Percentiles rank a stretch among this genome's conserved stretches.
These are phyloP conservation scores for Hypomontagnella monticulosa DNA, from an alignment of 495 filamentous ascomycete species.

Conservation along the genomic window DNA sequence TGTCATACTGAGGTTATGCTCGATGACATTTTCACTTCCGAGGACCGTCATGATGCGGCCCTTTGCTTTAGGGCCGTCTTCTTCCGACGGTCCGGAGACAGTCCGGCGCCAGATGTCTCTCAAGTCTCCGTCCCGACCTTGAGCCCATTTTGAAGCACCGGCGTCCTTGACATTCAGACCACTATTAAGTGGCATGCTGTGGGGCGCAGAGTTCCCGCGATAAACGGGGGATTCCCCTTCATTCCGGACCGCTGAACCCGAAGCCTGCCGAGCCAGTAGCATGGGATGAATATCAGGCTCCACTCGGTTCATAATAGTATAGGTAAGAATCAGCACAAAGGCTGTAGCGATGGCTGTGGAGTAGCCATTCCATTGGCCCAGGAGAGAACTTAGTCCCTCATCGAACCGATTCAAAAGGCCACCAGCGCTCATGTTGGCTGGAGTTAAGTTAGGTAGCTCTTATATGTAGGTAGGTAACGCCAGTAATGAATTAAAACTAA, in stretches of 20 bases:
- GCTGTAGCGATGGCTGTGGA: constrained; percentile 71
- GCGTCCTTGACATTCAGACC: constrained; percentile 88
- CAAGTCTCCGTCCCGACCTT: constrained; percentile 86
- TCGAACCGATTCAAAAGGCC: constrained; percentile 70
- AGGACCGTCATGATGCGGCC: constrained; percentile 84
- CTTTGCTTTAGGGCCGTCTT: constrained; percentile 65
- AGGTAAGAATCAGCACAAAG: constrained; percentile 62
- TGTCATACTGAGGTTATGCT: constrained; percentile 69
- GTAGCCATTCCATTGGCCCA: constrained; percentile 83
- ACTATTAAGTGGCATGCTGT: constrained; percentile 80
- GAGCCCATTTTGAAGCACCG: constrained; percentile 80
- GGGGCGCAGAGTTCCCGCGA: constrained; percentile 81
- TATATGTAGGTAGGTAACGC: constrained; percentile 4
- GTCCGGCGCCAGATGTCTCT: constrained; percentile 91
- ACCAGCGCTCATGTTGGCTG: constrained; percentile 60
- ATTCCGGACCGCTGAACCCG: constrained; percentile 79
- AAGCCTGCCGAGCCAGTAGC: constrained; percentile 84
- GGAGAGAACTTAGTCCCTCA: constrained; percentile 68
- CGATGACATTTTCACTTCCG: constrained; percentile 75
- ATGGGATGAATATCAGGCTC: constrained; percentile 94
- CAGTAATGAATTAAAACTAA: constrained; percentile 1
- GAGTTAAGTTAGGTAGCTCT: neutral
- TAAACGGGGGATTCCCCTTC: constrained; percentile 85
- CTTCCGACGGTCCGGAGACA: constrained; percentile 68
- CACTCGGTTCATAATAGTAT: constrained; percentile 59